phyloP scores from a whole-genome alignment of 2,329 filamentous ascomycete genomes.

The Septoria petroselini region DNA sequence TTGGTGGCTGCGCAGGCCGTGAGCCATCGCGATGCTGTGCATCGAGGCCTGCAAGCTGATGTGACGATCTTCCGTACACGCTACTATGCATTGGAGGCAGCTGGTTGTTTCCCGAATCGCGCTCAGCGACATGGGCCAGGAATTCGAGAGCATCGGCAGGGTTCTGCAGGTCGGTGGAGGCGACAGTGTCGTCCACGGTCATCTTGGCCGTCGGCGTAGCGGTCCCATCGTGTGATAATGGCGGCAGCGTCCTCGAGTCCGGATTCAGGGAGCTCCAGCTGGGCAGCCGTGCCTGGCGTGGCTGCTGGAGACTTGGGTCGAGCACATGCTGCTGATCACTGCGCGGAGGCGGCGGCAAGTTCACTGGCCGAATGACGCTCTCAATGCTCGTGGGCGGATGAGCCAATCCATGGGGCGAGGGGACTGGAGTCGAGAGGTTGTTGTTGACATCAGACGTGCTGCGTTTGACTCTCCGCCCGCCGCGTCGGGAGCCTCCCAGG shows the following conservation, averaged over 20 bases:
- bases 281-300: slow-evolving; percentile 22
- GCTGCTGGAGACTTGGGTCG: slow-evolving; percentile 11
- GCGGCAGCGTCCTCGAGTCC: slow-evolving; percentile 31
- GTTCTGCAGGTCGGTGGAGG: slow-evolving; percentile 36
- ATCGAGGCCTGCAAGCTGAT: slow-evolving; percentile 11
- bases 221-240: slow-evolving; percentile 27
- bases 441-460: slow-evolving; percentile 17
- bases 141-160: slow-evolving; percentile 38
- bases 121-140: slow-evolving; percentile 36
- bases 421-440: slow-evolving; percentile 6
- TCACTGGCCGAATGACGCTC: slow-evolving; percentile 20
- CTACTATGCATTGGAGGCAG: slow-evolving; percentile 34
- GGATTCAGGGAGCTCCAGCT: slow-evolving; percentile 29
- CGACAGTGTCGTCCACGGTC: slow-evolving; percentile 36
- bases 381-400: slow-evolving; percentile 18
- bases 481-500: slow-evolving; percentile 35
- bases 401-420: slow-evolving; percentile 2
- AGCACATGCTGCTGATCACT: slow-evolving; percentile 17
- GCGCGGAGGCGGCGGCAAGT: slow-evolving; percentile 19
- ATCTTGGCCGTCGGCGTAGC: slow-evolving; percentile 30
- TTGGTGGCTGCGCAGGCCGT: slow-evolving; percentile 11
- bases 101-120: slow-evolving; percentile 31
- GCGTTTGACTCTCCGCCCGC: slow-evolving; percentile 35
- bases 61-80: slow-evolving; percentile 24
- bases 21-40: slow-evolving; percentile 8